A percentile compares a stretch with the other conserved stretches of the same genome.
Evolutionary conservation across 2,329 filamentous ascomycete genomes (phyloP).

Genomic region (Stemphylium lycopersici): DNA sequence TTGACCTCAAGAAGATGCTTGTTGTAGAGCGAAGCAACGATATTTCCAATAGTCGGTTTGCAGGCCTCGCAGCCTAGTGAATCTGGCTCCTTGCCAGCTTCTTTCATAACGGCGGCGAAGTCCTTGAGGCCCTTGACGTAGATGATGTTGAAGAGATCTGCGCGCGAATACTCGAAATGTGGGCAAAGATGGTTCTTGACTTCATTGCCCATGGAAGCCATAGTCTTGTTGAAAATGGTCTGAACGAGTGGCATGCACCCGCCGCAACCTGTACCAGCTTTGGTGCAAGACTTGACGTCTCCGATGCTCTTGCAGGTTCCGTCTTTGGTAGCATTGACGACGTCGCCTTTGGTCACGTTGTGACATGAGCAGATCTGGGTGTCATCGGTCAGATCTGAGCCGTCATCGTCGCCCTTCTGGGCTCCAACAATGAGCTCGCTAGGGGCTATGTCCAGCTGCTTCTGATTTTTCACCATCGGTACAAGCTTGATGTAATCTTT

Average conservation of each 20-base stretch:
- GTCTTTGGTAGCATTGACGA: slow-evolving; percentile 73
- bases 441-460: slow-evolving; percentile 76
- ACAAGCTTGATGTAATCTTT: slow-evolving; percentile 89
- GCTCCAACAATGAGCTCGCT: slow-evolving; percentile 83
- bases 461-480: slow-evolving; percentile 84
- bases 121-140: slow-evolving; percentile 78
- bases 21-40: slow-evolving; percentile 83
- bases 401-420: slow-evolving; percentile 74
- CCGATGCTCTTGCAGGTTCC: slow-evolving; percentile 81
- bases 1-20: slow-evolving; percentile 76
- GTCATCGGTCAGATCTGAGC: slow-evolving; percentile 80
- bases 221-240: slow-evolving; percentile 87
- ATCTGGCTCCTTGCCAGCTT: slow-evolving; percentile 71
- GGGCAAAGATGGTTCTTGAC: slow-evolving; percentile 85
- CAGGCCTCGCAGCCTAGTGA: slow-evolving; percentile 86
- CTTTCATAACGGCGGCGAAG: slow-evolving; percentile 77
- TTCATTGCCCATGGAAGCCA: slow-evolving; percentile 83
- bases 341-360: slow-evolving; percentile 86
- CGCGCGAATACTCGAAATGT: slow-evolving; percentile 82
- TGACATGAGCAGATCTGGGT: slow-evolving; percentile 93
- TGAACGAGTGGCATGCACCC: slow-evolving; percentile 89
- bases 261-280: slow-evolving; percentile 88
- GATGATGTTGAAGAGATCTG: slow-evolving; percentile 88
- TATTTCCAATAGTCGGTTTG: slow-evolving; percentile 81
- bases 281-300: slow-evolving; percentile 87